A percentile compares a stretch with the other conserved stretches of the same genome.
phyloP scores from a whole-genome alignment of 1,284 basidiomycete genomes.

The Cryptococcus amylolentus region DNA sequence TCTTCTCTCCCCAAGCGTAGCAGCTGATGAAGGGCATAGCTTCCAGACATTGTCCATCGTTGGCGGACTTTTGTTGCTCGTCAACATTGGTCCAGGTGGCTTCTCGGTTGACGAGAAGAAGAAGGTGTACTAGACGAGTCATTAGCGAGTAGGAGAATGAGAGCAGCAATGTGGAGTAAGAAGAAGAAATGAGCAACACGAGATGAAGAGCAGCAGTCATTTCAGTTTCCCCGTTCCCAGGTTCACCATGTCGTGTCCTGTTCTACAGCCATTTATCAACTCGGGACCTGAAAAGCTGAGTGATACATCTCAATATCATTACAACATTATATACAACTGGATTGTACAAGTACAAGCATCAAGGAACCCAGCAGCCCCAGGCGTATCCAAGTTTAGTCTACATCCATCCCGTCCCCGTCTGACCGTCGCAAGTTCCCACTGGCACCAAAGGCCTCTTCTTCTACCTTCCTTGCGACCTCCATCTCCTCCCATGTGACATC shows the following conservation, averaged over 20 bases:
- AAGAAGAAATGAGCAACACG: not conserved
- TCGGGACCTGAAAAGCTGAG: no score
- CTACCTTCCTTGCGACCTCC: conserved; percentile 20
- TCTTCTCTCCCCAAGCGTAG: not conserved
- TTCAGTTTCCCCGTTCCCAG: not conserved
- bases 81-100: conserved; percentile 97
- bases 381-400: not conserved
- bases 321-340: no score
- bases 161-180: not conserved
- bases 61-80: conserved; percentile 91
- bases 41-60: conserved; percentile 96
- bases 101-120: conserved; percentile 99
- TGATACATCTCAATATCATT: no score
- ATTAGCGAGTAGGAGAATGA: not conserved
- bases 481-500: conserved; percentile 11
- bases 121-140: conserved; percentile 60
- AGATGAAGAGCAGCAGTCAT: not conserved
- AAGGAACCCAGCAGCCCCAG: no score
- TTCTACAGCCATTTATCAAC: not conserved
- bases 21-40: conserved; percentile 62
- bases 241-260: not conserved
- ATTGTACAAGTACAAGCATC: no score
- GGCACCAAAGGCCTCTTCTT: conserved; percentile 15
- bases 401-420: not conserved
- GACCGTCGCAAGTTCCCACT: not conserved